Percentiles rank a stretch among this genome's conserved stretches.
Conservation (phyloP, 148 eudicot species). For the Drosera capensis region DNA sequence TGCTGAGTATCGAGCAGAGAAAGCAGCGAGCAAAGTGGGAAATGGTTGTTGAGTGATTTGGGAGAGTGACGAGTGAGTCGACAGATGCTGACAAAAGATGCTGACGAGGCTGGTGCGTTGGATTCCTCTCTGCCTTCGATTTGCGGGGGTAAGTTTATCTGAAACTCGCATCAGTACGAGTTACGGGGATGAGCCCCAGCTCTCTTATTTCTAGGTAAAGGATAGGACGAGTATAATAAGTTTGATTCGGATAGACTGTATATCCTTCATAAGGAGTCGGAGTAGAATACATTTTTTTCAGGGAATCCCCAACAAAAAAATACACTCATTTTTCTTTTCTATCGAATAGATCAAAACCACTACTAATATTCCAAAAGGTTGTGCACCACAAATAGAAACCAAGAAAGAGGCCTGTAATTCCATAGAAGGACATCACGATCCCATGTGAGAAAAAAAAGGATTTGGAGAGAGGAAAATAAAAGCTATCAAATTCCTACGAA, state of each 20-base stretch:
- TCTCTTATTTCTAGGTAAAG: slow-evolving; percentile 1
- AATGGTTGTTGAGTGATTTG: too few species aligned
- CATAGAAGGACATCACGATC: slow-evolving; percentile 6
- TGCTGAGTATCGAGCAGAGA: too few species aligned
- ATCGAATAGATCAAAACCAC: slow-evolving; percentile 8
- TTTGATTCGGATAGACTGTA: background rate
- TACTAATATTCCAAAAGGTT: slow-evolving; percentile 4
- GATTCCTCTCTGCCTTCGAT: too few species aligned
- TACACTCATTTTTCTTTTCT: background rate
- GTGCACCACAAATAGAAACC: slow-evolving; percentile 7
- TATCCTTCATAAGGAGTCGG: too few species aligned
- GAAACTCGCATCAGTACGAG: too few species aligned
- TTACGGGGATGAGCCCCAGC: too few species aligned
- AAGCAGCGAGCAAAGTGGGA: too few species aligned
- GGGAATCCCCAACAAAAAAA: slow-evolving; percentile 1
- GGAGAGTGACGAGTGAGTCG: too few species aligned
- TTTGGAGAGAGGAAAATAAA: background rate
- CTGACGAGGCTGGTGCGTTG: too few species aligned
- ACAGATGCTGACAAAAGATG: too few species aligned
- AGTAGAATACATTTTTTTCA: background rate
- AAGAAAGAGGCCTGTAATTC: slow-evolving; percentile 7
- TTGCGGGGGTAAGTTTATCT: too few species aligned
- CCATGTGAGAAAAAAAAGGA: slow-evolving; percentile 6
- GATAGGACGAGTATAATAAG: background rate
- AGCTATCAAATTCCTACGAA: too few species aligned